Evolutionary conservation across 768 basidiomycete genomes (phyloP), one percentile per base, ranked within the genome.

Genomic region (Hericium erinaceus): DNA sequence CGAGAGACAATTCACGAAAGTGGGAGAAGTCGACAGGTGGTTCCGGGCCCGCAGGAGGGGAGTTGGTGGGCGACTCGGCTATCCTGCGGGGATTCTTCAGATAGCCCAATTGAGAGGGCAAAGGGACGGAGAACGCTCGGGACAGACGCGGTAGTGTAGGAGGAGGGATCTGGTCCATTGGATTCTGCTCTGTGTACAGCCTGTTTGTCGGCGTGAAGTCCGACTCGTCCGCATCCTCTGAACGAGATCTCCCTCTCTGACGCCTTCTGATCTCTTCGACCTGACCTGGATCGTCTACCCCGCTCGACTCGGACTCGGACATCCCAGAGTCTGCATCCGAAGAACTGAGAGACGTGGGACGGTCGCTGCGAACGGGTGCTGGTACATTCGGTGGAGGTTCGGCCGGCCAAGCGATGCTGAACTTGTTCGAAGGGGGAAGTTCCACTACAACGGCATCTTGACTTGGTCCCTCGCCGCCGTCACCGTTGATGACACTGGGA

Each of bases 121-220:
- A 71, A 18, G 92, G 92, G 73, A 85, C 81, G 16, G 92, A 90
- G 64, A 87, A 83, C 2, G 87, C 84, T 55, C 92, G 80, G 52
- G 83, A 82, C 57, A 91, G 80, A n/a, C 77, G 77, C 48, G 86
- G 83, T 12, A 70, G 61, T 57, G 68, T 57, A 11, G 13, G 24
- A 20, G 62, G 64, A 15, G 68, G 63, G 51, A 56, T 61, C 41
- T 68, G 66, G 22, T 72, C 70, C 58, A 69, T 46, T 5, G 71
- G 69, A 54, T 70, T 68, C 54, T 64, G 65, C 58, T 72, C 70
- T 22, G 63, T 54, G 52, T 65, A 63, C 57, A 69, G 60, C 55
- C 64, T 60, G 55, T 65, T 68, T 18, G 70, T 69, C 15, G 70
- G 72, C 49, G 71, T 69, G 15, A 58, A 57, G 40, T 63, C 60